Conservation (phyloP, 306 rosid species). For the Vigna nakashimae region DNA sequence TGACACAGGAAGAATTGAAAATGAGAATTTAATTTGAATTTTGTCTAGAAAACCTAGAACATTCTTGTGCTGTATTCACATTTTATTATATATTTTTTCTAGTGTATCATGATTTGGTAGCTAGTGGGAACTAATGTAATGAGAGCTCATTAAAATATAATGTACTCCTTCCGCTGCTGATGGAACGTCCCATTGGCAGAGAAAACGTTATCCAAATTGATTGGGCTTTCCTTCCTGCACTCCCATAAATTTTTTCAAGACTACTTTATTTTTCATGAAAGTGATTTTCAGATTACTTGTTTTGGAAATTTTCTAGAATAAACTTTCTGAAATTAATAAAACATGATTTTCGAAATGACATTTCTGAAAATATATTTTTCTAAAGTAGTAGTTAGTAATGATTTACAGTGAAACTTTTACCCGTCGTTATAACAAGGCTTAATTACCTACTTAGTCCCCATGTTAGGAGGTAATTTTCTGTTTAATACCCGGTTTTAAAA, state of each 20-base stretch:
- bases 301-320: no score
- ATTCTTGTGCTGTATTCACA: conserved; percentile 2
- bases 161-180: neutral
- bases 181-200: neutral
- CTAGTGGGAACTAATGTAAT: conserved; percentile 10
- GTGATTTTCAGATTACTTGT: no score
- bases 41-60: conserved; percentile 1
- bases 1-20: conserved; percentile 54
- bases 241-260: no score
- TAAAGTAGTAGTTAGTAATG: no score
- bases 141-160: neutral
- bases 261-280: no score
- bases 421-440: neutral
- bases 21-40: conserved; percentile 42
- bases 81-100: conserved; percentile 2
- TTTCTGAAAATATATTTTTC: no score
- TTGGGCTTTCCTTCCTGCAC: neutral
- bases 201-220: neutral
- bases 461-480: no score
- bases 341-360: no score
- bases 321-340: no score
- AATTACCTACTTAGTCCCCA: no score
- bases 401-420: neutral
- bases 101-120: conserved; percentile 24
- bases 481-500: no score